Evolutionary conservation across 2,329 filamentous ascomycete genomes (phyloP).

Genomic region (Aspergillus brunneoviolaceus): DNA sequence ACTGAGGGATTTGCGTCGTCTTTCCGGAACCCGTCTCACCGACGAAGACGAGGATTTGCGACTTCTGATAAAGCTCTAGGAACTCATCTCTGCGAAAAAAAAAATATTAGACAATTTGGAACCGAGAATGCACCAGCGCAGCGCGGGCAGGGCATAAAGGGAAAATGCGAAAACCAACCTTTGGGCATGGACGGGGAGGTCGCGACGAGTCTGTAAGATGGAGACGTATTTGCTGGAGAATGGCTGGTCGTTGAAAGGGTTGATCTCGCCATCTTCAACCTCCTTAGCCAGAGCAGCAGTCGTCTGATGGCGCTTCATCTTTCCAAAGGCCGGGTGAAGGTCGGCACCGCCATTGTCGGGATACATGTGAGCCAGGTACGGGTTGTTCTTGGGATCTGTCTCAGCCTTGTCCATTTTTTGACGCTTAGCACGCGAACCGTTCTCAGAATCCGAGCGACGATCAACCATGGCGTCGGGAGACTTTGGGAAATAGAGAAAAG

Average conservation of each 20-base stretch:
- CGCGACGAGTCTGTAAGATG: conserved; percentile 79
- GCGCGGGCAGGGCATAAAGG: not conserved
- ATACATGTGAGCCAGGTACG: conserved; percentile 90
- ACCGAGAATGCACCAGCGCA: not conserved
- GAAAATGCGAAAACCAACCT: conserved; percentile 54
- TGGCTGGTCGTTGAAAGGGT: conserved; percentile 77
- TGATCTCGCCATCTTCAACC: conserved; percentile 77
- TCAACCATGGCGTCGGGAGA: conserved; percentile 51
- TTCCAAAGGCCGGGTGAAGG: conserved; percentile 55
- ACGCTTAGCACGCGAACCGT: conserved; percentile 53
- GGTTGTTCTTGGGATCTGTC: conserved; percentile 65
- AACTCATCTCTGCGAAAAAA: conserved; percentile 71
- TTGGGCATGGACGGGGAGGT: conserved; percentile 89
- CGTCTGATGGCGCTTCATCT: conserved; percentile 74
- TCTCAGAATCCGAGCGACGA: conserved; percentile 55
- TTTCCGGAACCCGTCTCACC: conserved; percentile 99
- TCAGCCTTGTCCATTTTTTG: conserved; percentile 52
- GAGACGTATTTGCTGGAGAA: conserved; percentile 85
- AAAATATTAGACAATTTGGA: not conserved
- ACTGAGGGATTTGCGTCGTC: conserved; percentile 98
- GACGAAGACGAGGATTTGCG: conserved; percentile 96
- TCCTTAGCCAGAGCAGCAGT: conserved; percentile 71
- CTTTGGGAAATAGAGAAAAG: conserved; percentile 15
- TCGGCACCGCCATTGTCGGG: conserved; percentile 46
- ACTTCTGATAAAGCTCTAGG: conserved; percentile 84